Percentiles rank a stretch among this genome's conserved stretches.
These are phyloP conservation scores for Plasmodium malariae DNA, from an alignment of 169 alveolate genomes.

Conservation along the genomic window DNA sequence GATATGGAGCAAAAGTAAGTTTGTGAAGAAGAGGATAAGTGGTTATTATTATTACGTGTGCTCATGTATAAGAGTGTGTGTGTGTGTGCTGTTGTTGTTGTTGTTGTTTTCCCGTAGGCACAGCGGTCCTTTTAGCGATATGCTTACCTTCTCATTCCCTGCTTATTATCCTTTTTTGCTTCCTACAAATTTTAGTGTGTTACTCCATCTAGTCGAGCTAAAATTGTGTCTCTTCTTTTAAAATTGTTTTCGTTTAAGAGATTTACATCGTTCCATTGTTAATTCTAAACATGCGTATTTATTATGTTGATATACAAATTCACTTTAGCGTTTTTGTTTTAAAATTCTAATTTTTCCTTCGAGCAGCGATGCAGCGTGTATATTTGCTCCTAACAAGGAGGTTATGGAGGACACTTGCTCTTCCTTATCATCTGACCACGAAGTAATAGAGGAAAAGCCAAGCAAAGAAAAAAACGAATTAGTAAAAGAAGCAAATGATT, in stretches of 20 bases:
- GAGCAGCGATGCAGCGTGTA: constrained; percentile 64
- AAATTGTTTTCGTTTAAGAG: not conserved
- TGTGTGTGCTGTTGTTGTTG: too few relatives aligned
- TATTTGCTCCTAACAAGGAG: constrained; percentile 71
- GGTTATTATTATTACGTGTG: not conserved
- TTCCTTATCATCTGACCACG: constrained; percentile 73
- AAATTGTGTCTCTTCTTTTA: too few relatives aligned
- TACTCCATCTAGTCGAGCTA: not conserved
- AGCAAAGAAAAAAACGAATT: constrained; percentile 48
- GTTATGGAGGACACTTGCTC: constrained; percentile 73
- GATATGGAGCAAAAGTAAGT: constrained; percentile 59
- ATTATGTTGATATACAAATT: not conserved
- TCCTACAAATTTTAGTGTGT: not conserved
- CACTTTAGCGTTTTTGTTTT: not conserved
- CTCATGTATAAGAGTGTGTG: not conserved
- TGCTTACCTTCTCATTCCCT: not conserved
- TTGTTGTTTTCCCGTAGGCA: too few relatives aligned
- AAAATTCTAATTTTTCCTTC: not conserved
- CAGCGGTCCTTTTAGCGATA: too few relatives aligned
- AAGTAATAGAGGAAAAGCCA: constrained; percentile 46
- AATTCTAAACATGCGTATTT: not conserved
- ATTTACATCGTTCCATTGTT: not conserved
- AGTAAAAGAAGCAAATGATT: constrained; percentile 53
- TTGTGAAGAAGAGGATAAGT: too few relatives aligned
- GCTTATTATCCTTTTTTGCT: too few relatives aligned